Conservation (phyloP, 2,329 filamentous ascomycete genomes). For the Trichoderma sp. region DNA sequence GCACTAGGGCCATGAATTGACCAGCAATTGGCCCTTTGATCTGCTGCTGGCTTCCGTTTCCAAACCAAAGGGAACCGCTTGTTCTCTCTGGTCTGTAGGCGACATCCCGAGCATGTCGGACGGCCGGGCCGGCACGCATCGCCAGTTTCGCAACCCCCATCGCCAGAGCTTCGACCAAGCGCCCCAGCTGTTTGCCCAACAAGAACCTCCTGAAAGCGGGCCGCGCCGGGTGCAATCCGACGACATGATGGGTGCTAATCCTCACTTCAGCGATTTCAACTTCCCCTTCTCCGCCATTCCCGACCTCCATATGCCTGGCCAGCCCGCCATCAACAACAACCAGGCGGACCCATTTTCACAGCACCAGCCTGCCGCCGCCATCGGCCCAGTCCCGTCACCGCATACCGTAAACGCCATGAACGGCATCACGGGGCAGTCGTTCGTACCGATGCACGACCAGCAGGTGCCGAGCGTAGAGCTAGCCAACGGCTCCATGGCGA, state of each 20-base stretch:
- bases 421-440: slow-evolving; percentile 34
- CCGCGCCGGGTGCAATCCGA: slow-evolving; percentile 32
- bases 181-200: slow-evolving; percentile 35
- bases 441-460: slow-evolving; percentile 34
- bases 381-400: slow-evolving; percentile 31
- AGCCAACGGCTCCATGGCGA: slow-evolving; percentile 51
- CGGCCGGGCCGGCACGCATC: slow-evolving; percentile 37
- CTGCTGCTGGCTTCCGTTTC: slow-evolving; percentile 6
- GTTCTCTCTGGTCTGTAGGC: slow-evolving; percentile 13
- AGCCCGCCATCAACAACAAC: slow-evolving; percentile 41
- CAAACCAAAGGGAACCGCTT: background rate
- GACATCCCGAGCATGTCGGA: slow-evolving; percentile 37
- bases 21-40: slow-evolving; percentile 16
- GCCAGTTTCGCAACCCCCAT: slow-evolving; percentile 39
- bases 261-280: slow-evolving; percentile 57
- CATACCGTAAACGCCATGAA: slow-evolving; percentile 31
- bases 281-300: slow-evolving; percentile 50
- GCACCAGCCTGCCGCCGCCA: slow-evolving; percentile 33
- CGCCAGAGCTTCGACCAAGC: slow-evolving; percentile 35
- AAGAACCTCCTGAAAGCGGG: slow-evolving; percentile 32
- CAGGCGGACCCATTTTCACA: slow-evolving; percentile 43
- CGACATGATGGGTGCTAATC: slow-evolving; percentile 46
- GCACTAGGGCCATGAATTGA: slow-evolving; percentile 19
- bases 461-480: slow-evolving; percentile 42
- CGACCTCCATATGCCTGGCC: slow-evolving; percentile 41